A percentile compares a stretch with the other conserved stretches of the same genome.
Evolutionary conservation across 2,329 filamentous ascomycete genomes (phyloP).

Genomic region (Gnomoniopsis smithogilvyi): DNA sequence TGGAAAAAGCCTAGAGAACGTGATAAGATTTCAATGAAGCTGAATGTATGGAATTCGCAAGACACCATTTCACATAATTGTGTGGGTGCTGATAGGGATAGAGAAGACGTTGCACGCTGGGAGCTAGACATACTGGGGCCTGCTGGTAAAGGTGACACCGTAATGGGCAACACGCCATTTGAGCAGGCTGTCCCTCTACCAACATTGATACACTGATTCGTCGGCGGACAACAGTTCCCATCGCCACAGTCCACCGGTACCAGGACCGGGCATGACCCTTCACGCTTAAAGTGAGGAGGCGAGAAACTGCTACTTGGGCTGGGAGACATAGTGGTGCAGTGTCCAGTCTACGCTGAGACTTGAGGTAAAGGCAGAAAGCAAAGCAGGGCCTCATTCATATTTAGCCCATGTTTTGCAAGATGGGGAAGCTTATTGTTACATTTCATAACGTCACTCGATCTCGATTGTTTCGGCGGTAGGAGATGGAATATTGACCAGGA

Average conservation of each 20-base stretch:
- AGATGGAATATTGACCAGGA: too few species aligned
- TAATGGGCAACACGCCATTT: neutral
- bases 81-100: neutral
- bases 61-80: neutral
- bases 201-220: neutral
- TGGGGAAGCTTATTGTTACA: too few species aligned
- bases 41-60: too few species aligned
- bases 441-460: too few species aligned
- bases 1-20: neutral
- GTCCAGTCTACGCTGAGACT: neutral
- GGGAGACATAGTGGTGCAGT: neutral
- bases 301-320: neutral
- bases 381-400: too few species aligned
- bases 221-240: neutral
- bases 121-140: neutral
- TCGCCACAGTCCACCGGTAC: constrained; percentile 7
- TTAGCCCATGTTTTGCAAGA: too few species aligned
- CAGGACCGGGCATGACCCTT: neutral
- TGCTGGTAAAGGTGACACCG: neutral
- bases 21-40: too few species aligned
- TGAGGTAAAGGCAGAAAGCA: neutral
- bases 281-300: neutral
- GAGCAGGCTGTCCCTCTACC: neutral
- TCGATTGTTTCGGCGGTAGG: too few species aligned
- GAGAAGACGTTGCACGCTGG: neutral